Percentiles rank a stretch among this genome's conserved stretches.
Conservation (phyloP, 345 rosid genomes). For the Rhodomyrtus tomentosa region DNA sequence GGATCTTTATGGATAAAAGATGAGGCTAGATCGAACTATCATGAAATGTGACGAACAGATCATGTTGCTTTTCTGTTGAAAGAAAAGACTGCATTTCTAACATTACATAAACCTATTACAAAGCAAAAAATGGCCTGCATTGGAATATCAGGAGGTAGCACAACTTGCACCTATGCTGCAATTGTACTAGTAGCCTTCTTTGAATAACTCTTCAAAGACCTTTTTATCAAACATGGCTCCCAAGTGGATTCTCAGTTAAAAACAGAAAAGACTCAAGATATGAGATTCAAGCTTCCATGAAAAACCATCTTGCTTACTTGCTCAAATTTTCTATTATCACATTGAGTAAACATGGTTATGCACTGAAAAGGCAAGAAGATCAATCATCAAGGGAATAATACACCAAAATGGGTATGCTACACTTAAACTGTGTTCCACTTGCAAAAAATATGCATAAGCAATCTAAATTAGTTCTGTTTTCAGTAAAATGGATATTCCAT, state of each 20-base stretch:
- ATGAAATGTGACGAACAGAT: background rate
- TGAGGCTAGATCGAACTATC: background rate
- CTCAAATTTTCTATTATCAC: background rate
- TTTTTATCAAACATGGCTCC: background rate
- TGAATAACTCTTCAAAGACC: background rate
- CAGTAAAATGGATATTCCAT: background rate
- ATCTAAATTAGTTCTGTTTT: background rate
- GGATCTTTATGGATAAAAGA: background rate
- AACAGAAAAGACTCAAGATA: background rate
- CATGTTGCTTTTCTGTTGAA: background rate
- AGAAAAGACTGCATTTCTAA: background rate
- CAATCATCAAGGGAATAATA: background rate
- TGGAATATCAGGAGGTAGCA: background rate
- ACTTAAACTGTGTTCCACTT: background rate
- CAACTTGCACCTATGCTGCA: background rate
- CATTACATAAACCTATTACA: too few relatives aligned
- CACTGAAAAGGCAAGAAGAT: background rate
- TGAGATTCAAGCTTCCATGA: background rate
- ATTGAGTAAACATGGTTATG: background rate
- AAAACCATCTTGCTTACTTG: background rate
- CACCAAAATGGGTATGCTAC: background rate
- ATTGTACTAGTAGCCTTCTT: background rate
- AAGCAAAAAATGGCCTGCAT: background rate
- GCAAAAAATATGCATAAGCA: background rate
- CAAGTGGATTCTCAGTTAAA: background rate